Evolutionary conservation across 2,329 filamentous ascomycete genomes (phyloP).

Genomic region (Boeremia exigua): DNA sequence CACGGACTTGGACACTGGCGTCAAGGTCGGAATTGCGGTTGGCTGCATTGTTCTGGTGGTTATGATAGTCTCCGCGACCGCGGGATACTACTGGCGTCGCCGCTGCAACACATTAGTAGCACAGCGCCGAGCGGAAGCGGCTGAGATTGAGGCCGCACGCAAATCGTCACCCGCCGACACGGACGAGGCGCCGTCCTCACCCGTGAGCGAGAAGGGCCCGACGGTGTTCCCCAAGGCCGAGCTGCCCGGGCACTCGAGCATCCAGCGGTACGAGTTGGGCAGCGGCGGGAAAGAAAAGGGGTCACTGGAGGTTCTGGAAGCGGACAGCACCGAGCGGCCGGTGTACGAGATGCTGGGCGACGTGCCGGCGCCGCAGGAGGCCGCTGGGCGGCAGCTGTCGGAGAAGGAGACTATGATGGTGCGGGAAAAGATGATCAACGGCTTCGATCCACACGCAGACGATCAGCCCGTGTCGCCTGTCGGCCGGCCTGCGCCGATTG

Average conservation of each 20-base stretch:
- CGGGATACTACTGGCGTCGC: conserved; percentile 45
- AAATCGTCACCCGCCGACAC: conserved; percentile 24
- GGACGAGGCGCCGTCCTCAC: conserved; percentile 34
- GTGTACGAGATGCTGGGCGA: conserved; percentile 62
- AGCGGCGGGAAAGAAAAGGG: conserved; percentile 26
- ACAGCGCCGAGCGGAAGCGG: conserved; percentile 31
- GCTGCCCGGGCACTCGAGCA: conserved; percentile 43
- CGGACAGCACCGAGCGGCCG: conserved; percentile 44
- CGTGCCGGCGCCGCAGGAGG: conserved; percentile 60
- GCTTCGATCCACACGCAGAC: conserved; percentile 44
- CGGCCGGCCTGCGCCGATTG: conserved; percentile 2
- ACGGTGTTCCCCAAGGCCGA: conserved; percentile 56
- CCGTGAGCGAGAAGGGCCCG: conserved; percentile 27
- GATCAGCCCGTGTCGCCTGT: conserved; percentile 14
- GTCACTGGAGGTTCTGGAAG: conserved; percentile 33
- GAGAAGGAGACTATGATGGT: conserved; percentile 57
- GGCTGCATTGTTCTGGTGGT: conserved; percentile 47
- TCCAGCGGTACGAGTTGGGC: conserved; percentile 21
- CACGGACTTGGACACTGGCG: conserved; percentile 36
- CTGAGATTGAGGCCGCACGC: conserved; percentile 26
- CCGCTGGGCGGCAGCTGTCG: conserved; percentile 53
- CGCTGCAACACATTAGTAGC: conserved; percentile 35
- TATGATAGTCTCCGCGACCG: conserved; percentile 36
- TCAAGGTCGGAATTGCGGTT: conserved; percentile 54
- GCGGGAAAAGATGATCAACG: conserved; percentile 55